Evolutionary conservation across 2,329 filamentous ascomycete species (phyloP).

Genomic region (Ceratocystiopsis brevicomis): DNA sequence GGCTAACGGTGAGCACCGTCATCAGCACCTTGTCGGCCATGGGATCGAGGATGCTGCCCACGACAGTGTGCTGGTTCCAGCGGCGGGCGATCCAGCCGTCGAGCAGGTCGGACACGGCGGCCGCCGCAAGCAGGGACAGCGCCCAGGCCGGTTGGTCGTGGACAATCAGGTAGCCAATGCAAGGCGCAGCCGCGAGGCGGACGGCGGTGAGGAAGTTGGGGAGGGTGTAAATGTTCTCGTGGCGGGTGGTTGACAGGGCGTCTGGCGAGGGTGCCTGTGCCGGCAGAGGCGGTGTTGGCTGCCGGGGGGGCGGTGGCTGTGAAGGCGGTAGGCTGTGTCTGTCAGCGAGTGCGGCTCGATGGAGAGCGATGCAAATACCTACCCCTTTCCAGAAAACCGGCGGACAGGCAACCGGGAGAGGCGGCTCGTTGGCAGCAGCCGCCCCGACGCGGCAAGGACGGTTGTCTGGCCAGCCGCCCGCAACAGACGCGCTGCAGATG

Average conservation of each 20-base stretch:
- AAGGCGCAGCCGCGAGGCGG: conserved; percentile 62
- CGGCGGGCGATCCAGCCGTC: conserved; percentile 85
- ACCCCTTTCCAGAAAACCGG: too few relatives aligned
- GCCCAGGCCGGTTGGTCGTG: conserved; percentile 65
- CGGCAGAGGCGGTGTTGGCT: too few relatives aligned
- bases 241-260: conserved; percentile 14
- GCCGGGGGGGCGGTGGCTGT: too few relatives aligned
- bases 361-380: too few relatives aligned
- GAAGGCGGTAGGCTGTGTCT: too few relatives aligned
- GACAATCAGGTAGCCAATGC: conserved; percentile 75
- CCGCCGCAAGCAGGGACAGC: conserved; percentile 75
- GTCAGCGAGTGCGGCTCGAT: too few relatives aligned
- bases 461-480: too few relatives aligned
- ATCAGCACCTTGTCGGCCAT: conserved; percentile 95
- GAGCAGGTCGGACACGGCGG: conserved; percentile 75
- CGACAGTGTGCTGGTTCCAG: conserved; percentile 80
- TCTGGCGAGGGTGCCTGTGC: too few relatives aligned
- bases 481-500: too few relatives aligned
- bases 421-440: too few relatives aligned
- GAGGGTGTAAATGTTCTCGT: conserved; percentile 93
- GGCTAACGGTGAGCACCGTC: conserved; percentile 73
- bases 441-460: too few relatives aligned
- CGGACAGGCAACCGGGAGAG: too few relatives aligned
- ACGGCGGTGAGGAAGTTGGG: conserved; percentile 85
- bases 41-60: conserved; percentile 85